Base-by-base conservation (phyloP, 768 basidiomycete genomes). In the Austroboletus festivus region DNA sequence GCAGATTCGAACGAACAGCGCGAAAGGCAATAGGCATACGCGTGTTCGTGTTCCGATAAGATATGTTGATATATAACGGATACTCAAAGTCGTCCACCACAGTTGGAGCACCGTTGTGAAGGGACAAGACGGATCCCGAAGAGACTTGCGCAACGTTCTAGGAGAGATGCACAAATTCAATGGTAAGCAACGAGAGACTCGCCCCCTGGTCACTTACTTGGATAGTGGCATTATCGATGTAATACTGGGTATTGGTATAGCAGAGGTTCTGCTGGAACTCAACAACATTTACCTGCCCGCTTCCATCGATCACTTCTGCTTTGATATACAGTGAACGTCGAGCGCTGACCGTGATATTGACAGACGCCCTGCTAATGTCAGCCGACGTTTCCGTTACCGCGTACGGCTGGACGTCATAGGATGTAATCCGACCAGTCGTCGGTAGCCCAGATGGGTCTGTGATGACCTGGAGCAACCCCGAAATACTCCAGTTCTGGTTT, bases 401-500 rank as follows among this genome's bases (percentile, higher is more conserved):
- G 54, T 81, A 88, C 0, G 78, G 77, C 11, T 78, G 65, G 24
- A 71, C 86, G 16, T 74, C 65, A 56, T 88, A 85, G 9, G 58
- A 56, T 0, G 75, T 81, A 48, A 90, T 86, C 23, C 71, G 74
- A 23, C 89, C 89, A 1, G 80, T 86, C 3, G 89, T 89, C 4
- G 73, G 84, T 58, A 71, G 69, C 1, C 72, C 66, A 24, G 86
- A 86, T 8, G 79, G 63, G 59, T 88, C 85, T 1, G 80, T 81
- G 50, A 83, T 65, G 40, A 87, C 82, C 61, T 90, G 86, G 6
- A 91, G 63, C 33, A 71, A 60, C 11, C 76, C 89, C 4, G 86
- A 87, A 22, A 89, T 79, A 59, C 79, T 86, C 89, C 89, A 91
- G 59, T 89, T 89, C 52, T 78, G 73, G 43, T 84, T 76, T 57